Evolutionary conservation across 2,329 filamentous ascomycete genomes (phyloP).

Genomic region (Stagonosporopsis vannaccii): DNA sequence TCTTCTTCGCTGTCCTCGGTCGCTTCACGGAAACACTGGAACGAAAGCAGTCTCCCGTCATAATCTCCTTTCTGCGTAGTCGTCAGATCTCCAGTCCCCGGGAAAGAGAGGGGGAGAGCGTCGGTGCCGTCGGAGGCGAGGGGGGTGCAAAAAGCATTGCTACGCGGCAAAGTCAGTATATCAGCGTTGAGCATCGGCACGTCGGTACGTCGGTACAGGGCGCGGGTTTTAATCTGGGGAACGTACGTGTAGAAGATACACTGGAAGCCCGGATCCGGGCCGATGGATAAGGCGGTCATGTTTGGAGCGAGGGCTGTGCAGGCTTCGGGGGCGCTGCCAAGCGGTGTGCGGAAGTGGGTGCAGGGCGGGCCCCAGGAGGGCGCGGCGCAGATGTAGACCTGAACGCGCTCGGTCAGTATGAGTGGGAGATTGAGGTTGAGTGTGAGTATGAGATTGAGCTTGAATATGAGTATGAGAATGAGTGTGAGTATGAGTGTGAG

Average conservation of each 20-base stretch:
- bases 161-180: no score
- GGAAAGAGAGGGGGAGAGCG: constrained; percentile 20
- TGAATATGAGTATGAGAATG: no score
- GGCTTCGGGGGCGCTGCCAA: constrained; percentile 21
- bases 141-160: constrained; percentile 26
- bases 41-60: constrained; percentile 26
- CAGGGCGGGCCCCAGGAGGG: constrained; percentile 33
- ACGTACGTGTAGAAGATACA: constrained; percentile 43
- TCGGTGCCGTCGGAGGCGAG: constrained; percentile 17
- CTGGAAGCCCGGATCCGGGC: constrained; percentile 31
- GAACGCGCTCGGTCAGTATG: no score
- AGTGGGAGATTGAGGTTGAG: no score
- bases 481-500: no score
- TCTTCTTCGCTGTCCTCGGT: no score
- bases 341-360: constrained; percentile 14
- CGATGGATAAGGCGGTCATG: constrained; percentile 25
- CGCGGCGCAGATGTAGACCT: constrained; percentile 41
- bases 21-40: no score
- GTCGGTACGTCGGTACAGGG: no score
- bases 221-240: no score
- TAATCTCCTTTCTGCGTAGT: constrained; percentile 24
- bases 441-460: no score
- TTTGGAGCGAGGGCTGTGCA: constrained; percentile 33
- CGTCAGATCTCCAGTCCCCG: constrained; percentile 26
- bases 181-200: not conserved